Evolutionary conservation across 2,329 filamentous ascomycete genomes (phyloP).

Genomic region (Cryphonectria parasitica): DNA sequence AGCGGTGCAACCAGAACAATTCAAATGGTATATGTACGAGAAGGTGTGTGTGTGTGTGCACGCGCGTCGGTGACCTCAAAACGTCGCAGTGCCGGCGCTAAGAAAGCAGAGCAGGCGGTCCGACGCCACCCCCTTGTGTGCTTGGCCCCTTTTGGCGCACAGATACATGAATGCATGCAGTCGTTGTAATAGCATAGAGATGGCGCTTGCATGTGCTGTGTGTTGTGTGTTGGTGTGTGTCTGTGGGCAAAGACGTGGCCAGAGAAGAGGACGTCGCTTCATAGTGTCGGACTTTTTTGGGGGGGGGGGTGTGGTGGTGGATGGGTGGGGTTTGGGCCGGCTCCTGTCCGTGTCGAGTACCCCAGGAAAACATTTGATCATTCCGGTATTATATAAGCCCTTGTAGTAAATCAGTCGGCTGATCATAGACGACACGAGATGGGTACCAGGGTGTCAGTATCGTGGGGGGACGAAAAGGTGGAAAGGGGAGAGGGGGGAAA

Average conservation of each 20-base stretch:
- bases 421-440: neutral
- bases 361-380: too few relatives aligned
- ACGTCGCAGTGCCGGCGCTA: conserved; percentile 4
- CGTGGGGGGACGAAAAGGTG: too few relatives aligned
- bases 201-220: neutral
- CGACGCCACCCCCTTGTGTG: neutral
- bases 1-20: too few relatives aligned
- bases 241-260: too few relatives aligned
- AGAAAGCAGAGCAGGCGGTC: neutral
- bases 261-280: too few relatives aligned
- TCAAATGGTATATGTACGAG: too few relatives aligned
- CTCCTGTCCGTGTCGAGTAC: neutral
- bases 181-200: neutral
- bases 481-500: neutral
- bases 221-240: neutral
- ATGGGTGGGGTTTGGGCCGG: too few relatives aligned
- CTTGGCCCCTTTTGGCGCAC: neutral
- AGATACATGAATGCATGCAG: neutral
- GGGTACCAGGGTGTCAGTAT: neutral
- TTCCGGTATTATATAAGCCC: neutral
- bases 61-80: neutral
- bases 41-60: neutral
- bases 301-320: too few relatives aligned
- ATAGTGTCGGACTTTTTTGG: too few relatives aligned
- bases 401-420: neutral